Base-by-base conservation (phyloP, 108 stramenopile genomes). In the Cyclotella choctawhatcheeana region DNA sequence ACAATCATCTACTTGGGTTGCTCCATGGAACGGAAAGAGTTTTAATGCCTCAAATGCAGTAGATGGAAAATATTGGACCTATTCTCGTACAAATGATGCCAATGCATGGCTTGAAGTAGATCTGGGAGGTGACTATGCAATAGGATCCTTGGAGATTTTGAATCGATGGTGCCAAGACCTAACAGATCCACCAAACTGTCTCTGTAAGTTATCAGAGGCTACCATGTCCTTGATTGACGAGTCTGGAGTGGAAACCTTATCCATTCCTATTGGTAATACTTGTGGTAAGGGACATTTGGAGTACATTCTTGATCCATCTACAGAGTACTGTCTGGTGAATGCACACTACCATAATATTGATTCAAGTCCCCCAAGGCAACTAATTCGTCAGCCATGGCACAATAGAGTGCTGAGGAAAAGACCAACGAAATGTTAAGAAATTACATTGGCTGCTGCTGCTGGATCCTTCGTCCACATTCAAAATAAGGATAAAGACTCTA, bases 351-450 rank as follows among this genome's bases (percentile, higher is more conserved):
- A 4, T 50, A n/a, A n/a, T 18, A n/a, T 18, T 18, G 48, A 13
- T 50, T n/a, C 18, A n/a, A 4, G 48, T 13, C 18, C 48, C 18
- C 18, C 18, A 3, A 50, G 18, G 18, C 12, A n/a, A 50, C 18
- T n/a, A 4, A 50, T 18, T 18, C 4, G 48, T 18, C 48, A 50
- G 48, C 37, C 37, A 6, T 50, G 48, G 48, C 12, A 50, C 18
- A 4, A 18, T 4, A 50, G 48, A n/a, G 48, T 18, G 12, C 18
- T 50, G 48, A n/a, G 48, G 17, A 50, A 50, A n/a, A 50, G 48
- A n/a, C 48, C 48, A 50, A 50, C 48, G 4, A 7, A 50, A 50
- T 50, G 48, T 50, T 50, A n/a, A n/a, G n/a, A n/a, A n/a, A n/a
- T n/a, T n/a, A n/a, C n/a, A n/a, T n/a, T n/a, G n/a, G n/a, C n/a